These are phyloP conservation scores for Penicillium angulare DNA, from an alignment of 495 filamentous ascomycete species.

Conservation along the genomic window DNA sequence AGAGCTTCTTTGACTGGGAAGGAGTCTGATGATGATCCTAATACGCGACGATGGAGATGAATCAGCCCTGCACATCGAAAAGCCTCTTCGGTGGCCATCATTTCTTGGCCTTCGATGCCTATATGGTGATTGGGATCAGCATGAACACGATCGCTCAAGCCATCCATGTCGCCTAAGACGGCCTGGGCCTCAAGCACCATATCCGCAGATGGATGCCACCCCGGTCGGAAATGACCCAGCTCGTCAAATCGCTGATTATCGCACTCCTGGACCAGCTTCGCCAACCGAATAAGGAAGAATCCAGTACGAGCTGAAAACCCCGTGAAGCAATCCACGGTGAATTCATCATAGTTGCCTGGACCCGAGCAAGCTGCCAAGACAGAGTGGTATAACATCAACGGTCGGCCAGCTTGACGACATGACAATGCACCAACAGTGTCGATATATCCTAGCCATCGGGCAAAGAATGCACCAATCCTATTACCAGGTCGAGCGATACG, in stretches of 20 bases:
- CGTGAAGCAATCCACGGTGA: slow-evolving; percentile 74
- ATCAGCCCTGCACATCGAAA: slow-evolving; percentile 80
- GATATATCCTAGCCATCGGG: slow-evolving; percentile 82
- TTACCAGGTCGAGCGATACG: slow-evolving; percentile 55
- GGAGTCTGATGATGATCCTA: slow-evolving; percentile 56
- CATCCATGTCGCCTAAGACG: slow-evolving; percentile 52
- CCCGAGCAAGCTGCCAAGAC: slow-evolving; percentile 46
- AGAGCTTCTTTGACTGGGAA: slow-evolving; percentile 62
- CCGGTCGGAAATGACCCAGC: slow-evolving; percentile 44
- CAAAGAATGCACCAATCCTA: slow-evolving; percentile 74
- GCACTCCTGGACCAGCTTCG: slow-evolving; percentile 67
- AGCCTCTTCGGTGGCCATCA: slow-evolving; percentile 74
- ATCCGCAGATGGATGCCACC: slow-evolving; percentile 60
- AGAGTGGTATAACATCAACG: slow-evolving; percentile 55
- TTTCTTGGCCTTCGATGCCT: slow-evolving; percentile 47
- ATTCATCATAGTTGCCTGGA: slow-evolving; percentile 49
- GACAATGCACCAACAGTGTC: slow-evolving; percentile 77
- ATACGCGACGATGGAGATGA: slow-evolving; percentile 71
- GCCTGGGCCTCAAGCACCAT: slow-evolving; percentile 52
- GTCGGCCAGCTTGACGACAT: slow-evolving; percentile 60
- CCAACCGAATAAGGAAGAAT: slow-evolving; percentile 69
- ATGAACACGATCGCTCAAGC: slow-evolving; percentile 31
- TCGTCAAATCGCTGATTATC: slow-evolving; percentile 66
- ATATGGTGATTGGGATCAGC: slow-evolving; percentile 33
- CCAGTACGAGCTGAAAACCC: slow-evolving; percentile 73